Evolutionary conservation across 768 basidiomycete species (phyloP).

Genomic region (Solioccasus polychromus): DNA sequence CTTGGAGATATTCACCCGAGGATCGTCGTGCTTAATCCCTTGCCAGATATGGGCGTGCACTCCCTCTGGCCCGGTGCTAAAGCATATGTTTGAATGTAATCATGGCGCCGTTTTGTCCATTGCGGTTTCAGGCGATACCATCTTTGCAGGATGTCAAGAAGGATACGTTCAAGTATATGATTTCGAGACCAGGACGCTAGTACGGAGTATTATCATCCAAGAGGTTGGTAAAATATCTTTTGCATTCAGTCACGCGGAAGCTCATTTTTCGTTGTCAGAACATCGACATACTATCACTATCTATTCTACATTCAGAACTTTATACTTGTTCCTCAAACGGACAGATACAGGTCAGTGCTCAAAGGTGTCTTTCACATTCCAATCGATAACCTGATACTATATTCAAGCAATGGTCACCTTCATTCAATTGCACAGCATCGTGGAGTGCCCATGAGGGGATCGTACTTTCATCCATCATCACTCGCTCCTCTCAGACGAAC

Average conservation of each 20-base stretch:
- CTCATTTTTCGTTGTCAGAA: conserved; percentile 39
- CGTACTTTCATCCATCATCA: conserved; percentile 73
- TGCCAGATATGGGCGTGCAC: conserved; percentile 67
- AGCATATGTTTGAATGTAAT: conserved; percentile 67
- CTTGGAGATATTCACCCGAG: not conserved
- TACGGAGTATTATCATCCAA: conserved; percentile 83
- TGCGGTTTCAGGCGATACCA: conserved; percentile 67
- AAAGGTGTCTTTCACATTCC: not conserved
- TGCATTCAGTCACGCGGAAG: not conserved
- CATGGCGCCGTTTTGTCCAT: conserved; percentile 85
- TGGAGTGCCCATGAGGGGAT: conserved; percentile 84
- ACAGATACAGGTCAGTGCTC: conserved; percentile 56
- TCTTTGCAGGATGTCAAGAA: conserved; percentile 93
- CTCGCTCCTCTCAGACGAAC: conserved; percentile 29
- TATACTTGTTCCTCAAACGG: conserved; percentile 68
- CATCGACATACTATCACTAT: conserved; percentile 79
- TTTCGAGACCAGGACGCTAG: conserved; percentile 81
- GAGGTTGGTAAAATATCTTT: conserved; percentile 46
- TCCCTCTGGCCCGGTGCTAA: conserved; percentile 40
- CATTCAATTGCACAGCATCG: conserved; percentile 80
- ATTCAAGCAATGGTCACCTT: conserved; percentile 71
- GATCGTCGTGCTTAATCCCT: not conserved
- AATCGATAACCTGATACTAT: no score
- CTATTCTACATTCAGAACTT: conserved; percentile 62
- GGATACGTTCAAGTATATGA: conserved; percentile 91